Evolutionary conservation across 1,139 yeast genomes (phyloP), one percentile per base, ranked within the genome.

Genomic region (Debaryomyces psychrophilus): DNA sequence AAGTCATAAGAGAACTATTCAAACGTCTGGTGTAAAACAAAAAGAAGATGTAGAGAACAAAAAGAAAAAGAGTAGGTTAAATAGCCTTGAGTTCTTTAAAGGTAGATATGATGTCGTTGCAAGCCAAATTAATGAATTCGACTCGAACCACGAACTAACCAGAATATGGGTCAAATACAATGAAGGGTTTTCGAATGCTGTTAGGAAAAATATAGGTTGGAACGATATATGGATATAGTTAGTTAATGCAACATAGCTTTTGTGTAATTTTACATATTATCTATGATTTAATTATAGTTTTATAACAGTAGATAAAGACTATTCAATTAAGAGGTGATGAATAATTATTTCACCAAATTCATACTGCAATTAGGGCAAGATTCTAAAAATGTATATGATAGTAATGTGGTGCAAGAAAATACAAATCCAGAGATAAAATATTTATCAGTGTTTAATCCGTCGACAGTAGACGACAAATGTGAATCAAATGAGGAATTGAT

Each of bases 121-220:
- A 47, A 60, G 58, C 12, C 67, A 61, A 44, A 52, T 56, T 15
- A 58, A 58, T 8, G 55, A 54, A 27, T 33, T 53, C 2, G 46
- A 44, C 31, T 44, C 51, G 39, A 47, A 54, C 12, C 48, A 48
- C 18, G 57, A 54, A 25, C 55, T 58, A 15, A 49, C 63, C 9
- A 73, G 87, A 51, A 86, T 90, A 6, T 93, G 98, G 98, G 88
- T 93, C 12, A 92, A 88, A 60, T 92, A 85, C 59, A 87, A 87
- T 54, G 98, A 92, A 64, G 98, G 99, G 1, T 92, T 87, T 58
- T 88, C 96, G 7, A 88, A 92, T 64, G 99, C 99, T 0, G 98
- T 93, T 1, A 71, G 96, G 34, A 90, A 90, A 57, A 87, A 85
- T 48, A 82, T 92, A 26, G 79, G 85, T 6, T 93, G 98, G 97